Percentiles rank a stretch among this genome's conserved stretches.
Evolutionary conservation across 768 basidiomycete genomes (phyloP).

Genomic region (Pholiota conissans): DNA sequence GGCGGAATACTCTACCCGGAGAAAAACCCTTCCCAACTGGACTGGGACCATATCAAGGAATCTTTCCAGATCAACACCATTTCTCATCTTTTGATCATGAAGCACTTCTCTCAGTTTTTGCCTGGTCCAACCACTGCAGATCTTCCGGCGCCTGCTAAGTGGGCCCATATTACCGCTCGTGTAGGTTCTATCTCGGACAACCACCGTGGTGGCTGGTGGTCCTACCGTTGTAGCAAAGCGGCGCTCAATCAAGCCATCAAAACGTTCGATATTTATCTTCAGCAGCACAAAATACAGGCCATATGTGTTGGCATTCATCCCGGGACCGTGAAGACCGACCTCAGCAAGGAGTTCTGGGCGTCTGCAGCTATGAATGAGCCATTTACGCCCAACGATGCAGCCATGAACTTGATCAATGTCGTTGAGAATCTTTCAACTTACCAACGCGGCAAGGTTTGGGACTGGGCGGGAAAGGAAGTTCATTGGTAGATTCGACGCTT

Average conservation of each 20-base stretch:
- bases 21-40: constrained; percentile 49
- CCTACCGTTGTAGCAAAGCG: constrained; percentile 61
- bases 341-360: constrained; percentile 55
- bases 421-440: constrained; percentile 37
- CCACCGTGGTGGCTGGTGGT: constrained; percentile 59
- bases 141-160: constrained; percentile 41
- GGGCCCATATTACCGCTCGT: constrained; percentile 61
- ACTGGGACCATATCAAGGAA: constrained; percentile 36
- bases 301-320: constrained; percentile 60
- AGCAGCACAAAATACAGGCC: constrained; percentile 44
- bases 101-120: constrained; percentile 62
- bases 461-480: constrained; percentile 55
- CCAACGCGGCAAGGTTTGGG: constrained; percentile 56
- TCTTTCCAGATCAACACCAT: constrained; percentile 61
- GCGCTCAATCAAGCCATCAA: constrained; percentile 64
- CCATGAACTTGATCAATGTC: constrained; percentile 44
- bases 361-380: constrained; percentile 35
- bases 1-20: constrained; percentile 59
- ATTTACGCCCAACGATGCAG: constrained; percentile 53
- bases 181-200: constrained; percentile 63
- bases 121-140: constrained; percentile 30
- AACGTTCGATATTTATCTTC: constrained; percentile 56
- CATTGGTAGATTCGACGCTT: constrained; percentile 28
- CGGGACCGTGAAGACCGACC: constrained; percentile 59
- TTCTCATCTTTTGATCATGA: constrained; percentile 60